Evolutionary conservation across 306 rosid species (phyloP), one percentile per base, ranked within the genome.

Genomic region (Vicia sativa): DNA sequence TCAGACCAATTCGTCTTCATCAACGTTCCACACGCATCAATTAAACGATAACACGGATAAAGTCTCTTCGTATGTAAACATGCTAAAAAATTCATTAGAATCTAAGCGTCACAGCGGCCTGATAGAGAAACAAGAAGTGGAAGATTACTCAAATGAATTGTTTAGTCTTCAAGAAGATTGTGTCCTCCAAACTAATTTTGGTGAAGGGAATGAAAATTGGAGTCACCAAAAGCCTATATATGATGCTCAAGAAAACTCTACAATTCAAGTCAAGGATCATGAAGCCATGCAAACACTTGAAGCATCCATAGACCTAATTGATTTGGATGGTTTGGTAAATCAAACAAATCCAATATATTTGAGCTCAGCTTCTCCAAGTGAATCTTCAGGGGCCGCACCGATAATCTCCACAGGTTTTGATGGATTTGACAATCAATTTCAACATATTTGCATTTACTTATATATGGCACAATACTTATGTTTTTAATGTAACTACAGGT

Each of bases 41-140:
- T 65, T 80, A 63, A 78, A 50, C 11, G 96, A 89, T 55, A 55
- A 56, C 37, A 77, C 77, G 57, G 96, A 92, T 81, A 87, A 85
- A 82, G 82, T 92, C 42, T 89, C 97, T 46, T 87, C 95, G 28
- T 82, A 86, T 73, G 97, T 92, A 39, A 92, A 79, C 71, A 87
- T 92, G 96, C 90, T 92, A 26, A 89, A 87, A 84, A 90, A 90
- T 38, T 84, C 97, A 15, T 62, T 92, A 77, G 90, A 92, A 70
- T 80, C 85, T 23, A 89, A 87, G 81, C 86, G 82, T 70, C 88
- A 80, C 44, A 42, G 78, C 75, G 71, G 49, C 66, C 82, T 70
- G 59, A 70, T 74, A 7, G 89, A 75, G 73, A 89, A 84, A 62
- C 86, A 80, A 71, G 57, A 74, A 26, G 76, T 73, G 35, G 84